Base-by-base conservation (phyloP, 768 basidiomycete genomes). In the Punctularia strigosozonata region DNA sequence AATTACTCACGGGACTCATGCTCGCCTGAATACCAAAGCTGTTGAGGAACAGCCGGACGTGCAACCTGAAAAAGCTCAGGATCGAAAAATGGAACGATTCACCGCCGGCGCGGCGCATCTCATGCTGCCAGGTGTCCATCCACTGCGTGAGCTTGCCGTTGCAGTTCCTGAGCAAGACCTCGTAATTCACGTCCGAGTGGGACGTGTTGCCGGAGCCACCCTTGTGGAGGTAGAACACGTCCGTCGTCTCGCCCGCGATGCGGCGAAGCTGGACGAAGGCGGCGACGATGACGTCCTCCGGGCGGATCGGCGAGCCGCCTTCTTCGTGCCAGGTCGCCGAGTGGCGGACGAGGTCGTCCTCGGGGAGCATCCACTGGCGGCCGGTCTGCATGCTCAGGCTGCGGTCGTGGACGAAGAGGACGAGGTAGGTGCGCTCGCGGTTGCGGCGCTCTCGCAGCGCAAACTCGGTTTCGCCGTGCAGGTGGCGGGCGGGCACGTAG, bases 301-400 rank as follows among this genome's bases (percentile, higher is more conserved):
- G 80, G 33, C 84, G 77, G 24, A 68, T 57, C 20, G 61, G 56
- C 37, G 50, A 32, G 20, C 68, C 69, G 34, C 70, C 69, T 26
- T 67, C 66, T 52, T 75, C 69, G 53, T 87, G 85, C 86, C 87
- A 90, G 18, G 64, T 68, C 25, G 56, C 60, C 4, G 80, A 71
- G 49, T 81, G 68, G 43, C 79, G 69, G 43, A 88, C 71, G 42
- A 87, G 67, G 39, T 87, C 83, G 51, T 84, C 82, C 62, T 88
- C 86, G 6, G 81, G 83, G 15, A 90, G 68, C 87, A 89, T 89
- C 84, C 84, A 88, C 43, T 75, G 77, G 31, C 81, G 68, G 35
- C 86, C 87, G 2, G 86, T 88, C 57, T 89, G 86, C 57, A 81
- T 87, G 59, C 79, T 82, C 33, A 89, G 67, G 50, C 80, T 84